phyloP scores from a whole-genome alignment of 2,329 filamentous ascomycete species.

The Pseudocercospora cruenta region DNA sequence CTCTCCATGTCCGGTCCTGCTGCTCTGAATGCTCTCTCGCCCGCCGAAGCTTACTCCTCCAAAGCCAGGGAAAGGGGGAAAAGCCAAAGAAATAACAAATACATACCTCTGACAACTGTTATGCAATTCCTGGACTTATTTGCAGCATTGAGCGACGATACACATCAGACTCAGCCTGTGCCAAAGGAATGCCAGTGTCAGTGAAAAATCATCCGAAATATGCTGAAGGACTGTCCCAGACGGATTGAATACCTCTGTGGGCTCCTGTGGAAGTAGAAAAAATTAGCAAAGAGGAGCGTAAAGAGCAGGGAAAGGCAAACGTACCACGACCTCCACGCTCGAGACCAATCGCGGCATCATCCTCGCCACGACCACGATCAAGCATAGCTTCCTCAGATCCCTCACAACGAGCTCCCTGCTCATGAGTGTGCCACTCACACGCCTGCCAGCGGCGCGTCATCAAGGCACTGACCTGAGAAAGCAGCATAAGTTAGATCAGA shows the following conservation, averaged over 20 bases:
- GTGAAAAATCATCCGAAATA: background rate
- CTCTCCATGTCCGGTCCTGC: background rate
- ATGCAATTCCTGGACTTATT: background rate
- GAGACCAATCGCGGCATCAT: background rate
- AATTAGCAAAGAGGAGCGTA: background rate
- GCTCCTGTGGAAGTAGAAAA: background rate
- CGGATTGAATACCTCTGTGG: constrained; percentile 4
- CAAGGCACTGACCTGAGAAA: constrained; percentile 10
- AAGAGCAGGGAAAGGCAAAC: background rate
- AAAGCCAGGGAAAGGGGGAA: background rate
- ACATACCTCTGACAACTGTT: background rate
- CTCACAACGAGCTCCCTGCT: constrained; percentile 12
- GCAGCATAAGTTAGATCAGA: background rate
- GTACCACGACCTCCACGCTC: constrained; percentile 4
- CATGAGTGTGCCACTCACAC: constrained; percentile 23
- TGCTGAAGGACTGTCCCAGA: background rate
- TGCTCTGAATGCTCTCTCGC: background rate
- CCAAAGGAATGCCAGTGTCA: constrained; percentile 1
- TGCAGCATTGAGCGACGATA: background rate
- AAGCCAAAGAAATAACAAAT: background rate
- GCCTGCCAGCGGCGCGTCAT: constrained; percentile 9
- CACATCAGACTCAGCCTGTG: background rate
- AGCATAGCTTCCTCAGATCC: constrained; percentile 5
- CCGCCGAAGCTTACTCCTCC: background rate
- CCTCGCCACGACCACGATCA: constrained; percentile 8